Conservation (phyloP, 2,329 filamentous ascomycete genomes). For the Colletotrichum melonis region DNA sequence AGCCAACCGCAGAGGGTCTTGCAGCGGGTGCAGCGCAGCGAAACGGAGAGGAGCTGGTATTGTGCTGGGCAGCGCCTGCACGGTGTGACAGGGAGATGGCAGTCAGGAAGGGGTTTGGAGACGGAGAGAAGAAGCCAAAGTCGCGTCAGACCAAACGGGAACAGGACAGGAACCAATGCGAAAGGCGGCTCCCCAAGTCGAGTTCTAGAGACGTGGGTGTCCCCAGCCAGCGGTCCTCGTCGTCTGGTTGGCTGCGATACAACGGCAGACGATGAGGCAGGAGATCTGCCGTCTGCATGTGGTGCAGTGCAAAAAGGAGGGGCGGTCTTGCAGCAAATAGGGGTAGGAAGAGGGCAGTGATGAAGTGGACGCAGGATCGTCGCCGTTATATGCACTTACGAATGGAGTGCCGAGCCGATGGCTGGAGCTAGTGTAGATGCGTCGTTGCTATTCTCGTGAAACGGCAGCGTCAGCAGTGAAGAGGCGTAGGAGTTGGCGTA, state of each 20-base stretch:
- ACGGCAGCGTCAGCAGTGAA: background rate
- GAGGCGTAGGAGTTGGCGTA: background rate
- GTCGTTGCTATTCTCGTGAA: conserved; percentile 23
- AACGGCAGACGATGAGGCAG: conserved; percentile 20
- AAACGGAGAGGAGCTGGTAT: background rate
- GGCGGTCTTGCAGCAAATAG: conserved; percentile 16
- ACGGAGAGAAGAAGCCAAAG: conserved; percentile 12
- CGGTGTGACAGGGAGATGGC: conserved; percentile 20
- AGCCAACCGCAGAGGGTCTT: conserved; percentile 13
- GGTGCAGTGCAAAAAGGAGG: conserved; percentile 9
- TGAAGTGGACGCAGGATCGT: background rate
- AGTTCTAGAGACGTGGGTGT: conserved; percentile 18
- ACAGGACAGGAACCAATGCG: conserved; percentile 15
- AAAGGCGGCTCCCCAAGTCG: conserved; percentile 9
- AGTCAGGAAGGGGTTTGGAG: conserved; percentile 18
- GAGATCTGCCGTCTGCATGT: conserved; percentile 24
- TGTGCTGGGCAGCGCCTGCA: conserved; percentile 24
- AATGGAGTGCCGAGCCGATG: background rate
- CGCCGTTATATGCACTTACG: conserved; percentile 25
- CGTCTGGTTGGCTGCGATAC: conserved; percentile 12
- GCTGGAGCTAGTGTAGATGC: background rate
- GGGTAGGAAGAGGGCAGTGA: background rate
- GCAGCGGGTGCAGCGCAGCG: conserved; percentile 12
- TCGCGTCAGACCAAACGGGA: background rate
- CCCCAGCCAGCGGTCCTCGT: background rate